Evolutionary conservation across 1,284 basidiomycete genomes (phyloP), one percentile per base, ranked within the genome.

Genomic region (Ganoderma lucidum): DNA sequence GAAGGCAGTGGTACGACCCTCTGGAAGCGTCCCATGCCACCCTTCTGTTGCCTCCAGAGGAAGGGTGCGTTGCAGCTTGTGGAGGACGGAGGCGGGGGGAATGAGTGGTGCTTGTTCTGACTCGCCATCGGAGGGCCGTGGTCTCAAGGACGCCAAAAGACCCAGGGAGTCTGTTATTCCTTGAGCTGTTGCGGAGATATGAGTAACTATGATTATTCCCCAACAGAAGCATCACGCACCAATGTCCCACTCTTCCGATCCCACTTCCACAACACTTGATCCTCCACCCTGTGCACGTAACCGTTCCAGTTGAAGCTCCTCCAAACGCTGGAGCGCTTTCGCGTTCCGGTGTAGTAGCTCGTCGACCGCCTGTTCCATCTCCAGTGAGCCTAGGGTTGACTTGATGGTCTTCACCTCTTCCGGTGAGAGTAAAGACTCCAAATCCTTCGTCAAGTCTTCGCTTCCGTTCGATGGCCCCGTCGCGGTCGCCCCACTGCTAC

Each of bases 231-330:
- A 42, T 61, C 39, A 78, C 88, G 75, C 77, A 93, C 93, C 93
- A 66, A 87, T 87, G 72, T 93, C 88, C 90, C 90, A 92, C 78
- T 95, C 93, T 78, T 93, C 93, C 17, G 91, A 91, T 32, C 84
- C 89, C 75, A 88, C 85, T 75, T 88, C 84, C 5, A 89, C 87
- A 32, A 73, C 71, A 67, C 82, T 85, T 39, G 79, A 79, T 48
- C 85, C 83, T 66, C 83, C 84, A n/a, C 82, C 81, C 41, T 83
- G 81, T 32, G 79, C 79, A 15, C 82, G 81, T 28, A 92, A 78
- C 32, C 93, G 85, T 66, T 79, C 76, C 32, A 81, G 82, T 75
- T 94, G 93, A 56, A 95, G 80, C 71, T 88, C 85, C 72, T 89
- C 88, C 17, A 95, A 80, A 63, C 88, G 83, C 64, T 82, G 77